These are phyloP conservation scores for Gypsophila paniculata DNA, from an alignment of 179 eudicot species.

Conservation along the genomic window DNA sequence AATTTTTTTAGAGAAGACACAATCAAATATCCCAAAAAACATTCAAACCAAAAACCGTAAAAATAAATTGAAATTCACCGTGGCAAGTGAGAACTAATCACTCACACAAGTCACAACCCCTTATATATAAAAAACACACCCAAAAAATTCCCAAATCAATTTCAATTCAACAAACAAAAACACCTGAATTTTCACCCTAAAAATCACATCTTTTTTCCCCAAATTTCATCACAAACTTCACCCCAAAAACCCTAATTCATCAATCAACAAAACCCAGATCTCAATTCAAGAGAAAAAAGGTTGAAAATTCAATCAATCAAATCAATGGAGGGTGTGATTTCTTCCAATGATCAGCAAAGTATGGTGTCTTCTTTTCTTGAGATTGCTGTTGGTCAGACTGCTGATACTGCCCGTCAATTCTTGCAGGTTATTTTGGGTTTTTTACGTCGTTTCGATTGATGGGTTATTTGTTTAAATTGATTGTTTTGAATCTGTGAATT, in stretches of 20 bases:
- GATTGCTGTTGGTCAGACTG: slow-evolving; percentile 82
- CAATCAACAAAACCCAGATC: slow-evolving; percentile 11
- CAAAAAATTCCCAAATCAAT: background rate
- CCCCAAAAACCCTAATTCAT: background rate
- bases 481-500: background rate
- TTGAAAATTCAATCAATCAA: too few species aligned
- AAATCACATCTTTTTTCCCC: background rate
- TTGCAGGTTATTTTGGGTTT: slow-evolving; percentile 44
- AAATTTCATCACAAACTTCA: too few species aligned
- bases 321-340: slow-evolving; percentile 42
- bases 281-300: too few species aligned
- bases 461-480: background rate
- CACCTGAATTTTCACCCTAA: background rate
- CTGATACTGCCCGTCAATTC: slow-evolving; percentile 84
- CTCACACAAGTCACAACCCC: too few species aligned
- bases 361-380: slow-evolving; percentile 79
- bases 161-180: too few species aligned
- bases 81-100: too few species aligned
- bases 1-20: too few species aligned
- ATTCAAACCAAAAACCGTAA: too few species aligned
- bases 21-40: too few species aligned
- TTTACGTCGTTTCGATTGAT: background rate
- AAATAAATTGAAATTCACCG: too few species aligned
- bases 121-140: too few species aligned
- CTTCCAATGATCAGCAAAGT: slow-evolving; percentile 48